Evolutionary conservation across 148 eudicot species (phyloP), one percentile per base, ranked within the genome.

Genomic region (Gaultheria prostrata): DNA sequence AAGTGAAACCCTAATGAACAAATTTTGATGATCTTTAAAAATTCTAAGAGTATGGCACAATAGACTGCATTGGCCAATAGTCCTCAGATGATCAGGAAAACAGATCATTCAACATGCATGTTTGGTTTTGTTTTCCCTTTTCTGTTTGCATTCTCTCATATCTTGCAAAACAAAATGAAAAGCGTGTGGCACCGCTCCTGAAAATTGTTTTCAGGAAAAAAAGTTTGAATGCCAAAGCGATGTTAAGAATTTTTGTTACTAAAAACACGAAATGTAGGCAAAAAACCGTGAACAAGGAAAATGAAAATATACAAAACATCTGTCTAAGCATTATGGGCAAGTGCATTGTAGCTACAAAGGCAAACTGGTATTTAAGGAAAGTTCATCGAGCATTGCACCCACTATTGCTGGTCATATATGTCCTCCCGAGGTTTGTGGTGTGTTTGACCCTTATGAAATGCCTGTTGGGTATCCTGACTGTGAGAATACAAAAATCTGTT

Each of bases 71-170:
- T 35, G 53, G 30, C 4, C 53, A n/a, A 8, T 24, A 48, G 6
- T 82, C 43, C 43, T 39, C 71, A 53, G 65, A 82, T 33, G 56
- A 33, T 21, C 61, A 77, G 20, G 59, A 53, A 35, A 76, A 46
- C 9, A 28, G 80, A 50, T 77, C 0, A 30, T 50, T 49, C 39
- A 49, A 50, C 21, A 2, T 61, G 30, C 30, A n/a, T 61, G 30
- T 24, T 61, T n/a, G 69, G 69, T 61, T n/a, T 61, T 61, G 69
- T 24, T 24, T 61, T 61, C 69, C 30, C 0, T 2, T n/a, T 59
- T 54, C 59, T 1, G 63, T 56, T 56, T 56, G 20, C 63, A 56
- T 56, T 5, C n/a, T 5, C 63, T 56, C 9, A 6, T 54, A 17
- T 54, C 57, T 18, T 54, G 21, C 15, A 54, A 54, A 54, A 54